Evolutionary conservation across 2,329 filamentous ascomycete genomes (phyloP), one percentile per base, ranked within the genome.

Genomic region (Thermomyces lanuginosus): DNA sequence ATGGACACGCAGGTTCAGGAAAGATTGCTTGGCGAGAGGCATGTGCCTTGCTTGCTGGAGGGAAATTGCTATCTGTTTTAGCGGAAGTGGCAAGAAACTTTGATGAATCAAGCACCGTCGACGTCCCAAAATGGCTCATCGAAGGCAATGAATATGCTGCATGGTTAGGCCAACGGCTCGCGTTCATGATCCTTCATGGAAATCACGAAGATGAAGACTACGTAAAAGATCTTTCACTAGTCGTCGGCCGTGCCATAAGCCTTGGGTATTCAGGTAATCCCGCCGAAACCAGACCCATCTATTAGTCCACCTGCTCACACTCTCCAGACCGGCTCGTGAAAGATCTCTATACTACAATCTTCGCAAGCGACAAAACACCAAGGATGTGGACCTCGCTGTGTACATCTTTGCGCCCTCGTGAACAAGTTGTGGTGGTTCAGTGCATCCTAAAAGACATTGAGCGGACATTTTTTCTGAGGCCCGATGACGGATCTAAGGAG

Each of bases 251-350:
- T 35, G 61, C 69, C 1, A 55, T 86, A 32, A 73, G 66, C 16
- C 49, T 92, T 16, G 81, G 80, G 2, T 81, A 89, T 50, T 58
- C 64, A 28, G 75, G 80, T 78, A 60, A 45, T n/a, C n/a, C n/a
- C n/a, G n/a, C n/a, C n/a, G n/a, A n/a, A n/a, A n/a, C n/a, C n/a
- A n/a, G n/a, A n/a, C n/a, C n/a, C n/a, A n/a, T n/a, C n/a, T n/a
- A n/a, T 21, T 11, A 8, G 26, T 11, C 15, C 14, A 21, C 28
- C 19, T 37, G 46, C 32, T 44, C 19, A 16, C 15, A 22, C 2
- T 25, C 12, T 2, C 1, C 36, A 63, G 60, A 57, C 33, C 41
- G 50, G 5, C 23, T 61, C 12, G 42, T 57, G 2, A 44, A 42
- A 12, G 46, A 56, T 19, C 35, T 60, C n/a, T 61, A 56, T 24